Conservation (phyloP, 441 rosid genomes). For the Hura crepitans region DNA sequence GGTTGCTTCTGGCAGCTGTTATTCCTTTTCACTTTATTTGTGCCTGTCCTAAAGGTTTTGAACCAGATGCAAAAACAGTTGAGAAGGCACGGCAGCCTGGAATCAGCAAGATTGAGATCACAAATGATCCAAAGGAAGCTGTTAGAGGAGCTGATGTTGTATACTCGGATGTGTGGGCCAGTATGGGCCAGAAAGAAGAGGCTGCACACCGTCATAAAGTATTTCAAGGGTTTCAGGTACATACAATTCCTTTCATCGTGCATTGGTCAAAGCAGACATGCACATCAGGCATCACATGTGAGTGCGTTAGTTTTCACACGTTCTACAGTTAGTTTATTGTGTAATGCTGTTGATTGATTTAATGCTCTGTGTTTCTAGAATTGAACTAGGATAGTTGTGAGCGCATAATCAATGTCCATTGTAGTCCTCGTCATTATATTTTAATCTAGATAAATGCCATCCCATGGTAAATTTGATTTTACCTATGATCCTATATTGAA, state of each 20-base stretch:
- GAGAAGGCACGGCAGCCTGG: constrained; percentile 71
- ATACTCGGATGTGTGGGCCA: constrained; percentile 98
- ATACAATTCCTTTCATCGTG: neutral
- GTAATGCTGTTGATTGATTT: neutral
- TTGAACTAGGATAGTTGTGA: neutral
- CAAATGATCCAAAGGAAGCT: constrained; percentile 82
- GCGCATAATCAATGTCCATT: neutral
- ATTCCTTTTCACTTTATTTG: constrained; percentile 94
- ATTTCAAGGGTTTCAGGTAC: constrained; percentile 95
- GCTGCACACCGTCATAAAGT: constrained; percentile 77
- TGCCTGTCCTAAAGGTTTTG: constrained; percentile 88
- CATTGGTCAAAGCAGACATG: neutral
- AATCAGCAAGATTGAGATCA: constrained; percentile 87
- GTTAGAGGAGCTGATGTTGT: constrained; percentile 92
- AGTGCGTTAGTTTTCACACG: neutral
- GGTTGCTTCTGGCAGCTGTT: constrained; percentile 83
- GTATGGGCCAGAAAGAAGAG: constrained; percentile 99
- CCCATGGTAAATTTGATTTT: neutral
- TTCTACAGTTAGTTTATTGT: neutral
- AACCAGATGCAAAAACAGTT: constrained; percentile 79
- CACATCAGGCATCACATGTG: neutral
- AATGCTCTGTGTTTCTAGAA: too few relatives aligned
- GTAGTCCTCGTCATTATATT: neutral
- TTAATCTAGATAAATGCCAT: neutral
- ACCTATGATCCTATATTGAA: neutral